phyloP scores from a whole-genome alignment of 2,329 filamentous ascomycete genomes.

The Colletotrichum filicis region DNA sequence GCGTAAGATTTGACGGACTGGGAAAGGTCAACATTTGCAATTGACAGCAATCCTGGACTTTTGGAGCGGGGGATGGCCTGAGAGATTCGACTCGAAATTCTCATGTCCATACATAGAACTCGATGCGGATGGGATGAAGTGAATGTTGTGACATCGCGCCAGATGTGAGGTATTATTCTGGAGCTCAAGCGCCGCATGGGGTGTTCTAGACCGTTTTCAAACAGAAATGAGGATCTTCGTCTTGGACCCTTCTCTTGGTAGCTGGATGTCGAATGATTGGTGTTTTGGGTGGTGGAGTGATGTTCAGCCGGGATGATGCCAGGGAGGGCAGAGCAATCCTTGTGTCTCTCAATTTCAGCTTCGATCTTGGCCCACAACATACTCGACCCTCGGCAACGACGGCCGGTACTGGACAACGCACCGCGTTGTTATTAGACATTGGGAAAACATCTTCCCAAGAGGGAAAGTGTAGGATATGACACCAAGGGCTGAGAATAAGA shows the following conservation, averaged over 20 bases:
- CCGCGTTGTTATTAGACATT: not conserved
- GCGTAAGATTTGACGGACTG: not conserved
- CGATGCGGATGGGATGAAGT: not conserved
- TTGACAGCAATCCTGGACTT: not conserved
- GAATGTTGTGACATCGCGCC: not conserved
- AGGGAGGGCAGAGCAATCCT: not conserved
- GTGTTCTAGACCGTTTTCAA: not conserved
- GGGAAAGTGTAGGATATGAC: not conserved
- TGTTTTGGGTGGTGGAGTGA: not conserved
- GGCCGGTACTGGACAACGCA: not conserved
- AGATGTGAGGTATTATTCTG: not conserved
- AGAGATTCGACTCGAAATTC: not conserved
- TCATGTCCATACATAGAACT: not conserved
- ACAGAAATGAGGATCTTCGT: not conserved
- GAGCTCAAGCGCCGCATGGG: not conserved
- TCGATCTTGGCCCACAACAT: not conserved
- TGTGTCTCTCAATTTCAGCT: not conserved
- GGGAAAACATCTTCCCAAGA: not conserved
- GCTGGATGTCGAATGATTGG: not conserved
- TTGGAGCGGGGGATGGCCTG: not conserved
- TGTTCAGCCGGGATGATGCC: not conserved
- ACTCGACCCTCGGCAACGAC: not conserved
- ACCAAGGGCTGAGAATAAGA: not conserved
- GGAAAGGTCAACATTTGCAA: not conserved
- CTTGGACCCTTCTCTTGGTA: not conserved